Base-by-base conservation (phyloP, 208 protist species). In the Wallacemonas collosoma region DNA sequence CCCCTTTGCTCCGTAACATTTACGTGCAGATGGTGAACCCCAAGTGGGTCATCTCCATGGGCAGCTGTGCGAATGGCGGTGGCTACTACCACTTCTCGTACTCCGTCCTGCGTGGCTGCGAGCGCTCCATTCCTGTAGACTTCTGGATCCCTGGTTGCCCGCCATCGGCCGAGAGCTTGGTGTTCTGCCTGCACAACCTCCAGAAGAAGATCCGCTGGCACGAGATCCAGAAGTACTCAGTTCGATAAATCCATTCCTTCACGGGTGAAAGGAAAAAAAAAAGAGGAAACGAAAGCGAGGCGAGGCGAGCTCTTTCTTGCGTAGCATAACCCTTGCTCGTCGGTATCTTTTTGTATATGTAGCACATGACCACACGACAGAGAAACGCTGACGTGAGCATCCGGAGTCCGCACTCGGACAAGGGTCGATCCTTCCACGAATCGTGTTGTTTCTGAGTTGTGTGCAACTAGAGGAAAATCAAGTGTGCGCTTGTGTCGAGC, bases 41-140 rank as follows among this genome's bases (percentile, higher is more conserved):
- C 56, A 95, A 95, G 81, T 97, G 90, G 89, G 91, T 97, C 38
- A 93, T 97, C 50, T 96, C 86, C 41, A 98, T 98, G 96, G 98
- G 98, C 41, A 97, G 88, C 77, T 99, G 98, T 79, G 98, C 98
- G 36, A 99, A 99, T 86, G 98, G 98, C 71, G 98, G 98, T 69
- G 98, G 98, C 15, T 99, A 99, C 88, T 99, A 99, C 80, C 98
- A 99, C 88, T 99, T 99, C 86, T 98, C 94, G 5, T 99, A 99
- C 83, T 71, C 97, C 38, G 97, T 98, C 50, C 93, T 99, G 12
- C 91, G 98, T 60, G 98, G 98, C 47, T 99, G 98, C 79, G 98
- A 99, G 77, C 91, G 97, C 57, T 96, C 98, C 51, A 98, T 99
- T 45, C 98, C 98, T 55, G 98, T 99, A 4, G 98, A 99, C 85